Evolutionary conservation across 768 basidiomycete genomes (phyloP).

Genomic region (Mycena maculata): DNA sequence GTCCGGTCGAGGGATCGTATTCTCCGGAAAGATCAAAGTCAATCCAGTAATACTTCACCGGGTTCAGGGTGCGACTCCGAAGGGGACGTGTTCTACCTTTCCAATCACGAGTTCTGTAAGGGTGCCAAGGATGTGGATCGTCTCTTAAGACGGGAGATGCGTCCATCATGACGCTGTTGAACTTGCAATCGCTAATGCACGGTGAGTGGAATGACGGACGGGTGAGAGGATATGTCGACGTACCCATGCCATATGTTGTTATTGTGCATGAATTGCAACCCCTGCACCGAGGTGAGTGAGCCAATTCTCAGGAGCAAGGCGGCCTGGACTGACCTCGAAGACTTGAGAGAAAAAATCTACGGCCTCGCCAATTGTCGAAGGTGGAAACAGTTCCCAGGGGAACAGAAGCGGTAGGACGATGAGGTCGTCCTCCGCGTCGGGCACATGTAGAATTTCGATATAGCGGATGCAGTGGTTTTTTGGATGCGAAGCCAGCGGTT

Average conservation of each 20-base stretch:
- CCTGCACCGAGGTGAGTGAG: constrained; percentile 31
- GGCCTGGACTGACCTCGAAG: constrained; percentile 38
- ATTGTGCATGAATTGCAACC: constrained; percentile 47
- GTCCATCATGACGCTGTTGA: constrained; percentile 13
- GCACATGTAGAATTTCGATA: constrained; percentile 38
- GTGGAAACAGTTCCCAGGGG: constrained; percentile 28
- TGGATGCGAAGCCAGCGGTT: constrained; percentile 34
- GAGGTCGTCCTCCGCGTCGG: constrained; percentile 33
- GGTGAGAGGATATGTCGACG: background rate
- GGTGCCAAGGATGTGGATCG: background rate
- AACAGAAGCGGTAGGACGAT: constrained; percentile 46
- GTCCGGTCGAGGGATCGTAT: background rate
- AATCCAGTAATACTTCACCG: constrained; percentile 19
- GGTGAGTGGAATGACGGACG: background rate
- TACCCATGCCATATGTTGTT: constrained; percentile 35
- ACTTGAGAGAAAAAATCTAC: constrained; percentile 44
- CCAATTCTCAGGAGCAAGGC: background rate
- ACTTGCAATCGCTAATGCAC: constrained; percentile 4
- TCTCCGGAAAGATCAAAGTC: constrained; percentile 20
- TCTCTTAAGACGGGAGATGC: background rate
- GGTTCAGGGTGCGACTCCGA: constrained; percentile 6
- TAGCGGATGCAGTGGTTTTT: constrained; percentile 46
- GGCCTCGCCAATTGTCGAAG: constrained; percentile 45
- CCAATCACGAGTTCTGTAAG: background rate
- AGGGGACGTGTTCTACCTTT: background rate